Evolutionary conservation across 371 early-diverging fungal species (phyloP).

Genomic region (Haplosporangium sp.): DNA sequence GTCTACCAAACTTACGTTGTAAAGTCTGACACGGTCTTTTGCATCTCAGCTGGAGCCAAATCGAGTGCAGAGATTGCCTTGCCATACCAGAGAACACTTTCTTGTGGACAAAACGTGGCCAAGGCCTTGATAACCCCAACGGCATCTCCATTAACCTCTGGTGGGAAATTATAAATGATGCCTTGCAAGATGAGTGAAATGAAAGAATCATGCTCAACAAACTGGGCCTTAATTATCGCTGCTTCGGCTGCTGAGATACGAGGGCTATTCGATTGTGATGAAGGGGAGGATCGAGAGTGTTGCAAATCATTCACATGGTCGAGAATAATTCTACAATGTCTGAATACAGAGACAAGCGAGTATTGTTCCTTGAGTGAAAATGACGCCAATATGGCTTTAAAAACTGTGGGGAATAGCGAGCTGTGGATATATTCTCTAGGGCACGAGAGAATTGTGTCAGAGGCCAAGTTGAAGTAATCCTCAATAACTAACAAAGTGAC

Average conservation of each 20-base stretch:
- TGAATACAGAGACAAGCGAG: conserved; percentile 69
- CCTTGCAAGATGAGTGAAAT: conserved; percentile 60
- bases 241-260: conserved; percentile 53
- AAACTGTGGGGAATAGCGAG: conserved; percentile 66
- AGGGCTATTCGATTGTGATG: conserved; percentile 40
- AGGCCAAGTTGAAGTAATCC: conserved; percentile 75
- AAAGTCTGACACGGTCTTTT: conserved; percentile 37
- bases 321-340: conserved; percentile 60
- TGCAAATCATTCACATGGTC: conserved; percentile 53
- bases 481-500: conserved; percentile 65
- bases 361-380: conserved; percentile 71
- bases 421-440: conserved; percentile 69
- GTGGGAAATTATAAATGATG: conserved; percentile 61
- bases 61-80: conserved; percentile 38
- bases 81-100: conserved; percentile 42
- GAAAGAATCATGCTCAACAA: conserved; percentile 58
- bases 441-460: conserved; percentile 64
- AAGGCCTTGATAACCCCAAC: conserved; percentile 59
- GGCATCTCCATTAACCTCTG: conserved; percentile 62
- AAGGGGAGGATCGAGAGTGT: conserved; percentile 36
- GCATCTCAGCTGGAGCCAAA: conserved; percentile 35
- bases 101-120: conserved; percentile 59
- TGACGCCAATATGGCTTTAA: conserved; percentile 74
- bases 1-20: conserved; percentile 18
- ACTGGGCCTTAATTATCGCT: conserved; percentile 51